Base-by-base conservation (phyloP, 2,329 filamentous ascomycete species). In the Paraphaeosphaeria minitans region DNA sequence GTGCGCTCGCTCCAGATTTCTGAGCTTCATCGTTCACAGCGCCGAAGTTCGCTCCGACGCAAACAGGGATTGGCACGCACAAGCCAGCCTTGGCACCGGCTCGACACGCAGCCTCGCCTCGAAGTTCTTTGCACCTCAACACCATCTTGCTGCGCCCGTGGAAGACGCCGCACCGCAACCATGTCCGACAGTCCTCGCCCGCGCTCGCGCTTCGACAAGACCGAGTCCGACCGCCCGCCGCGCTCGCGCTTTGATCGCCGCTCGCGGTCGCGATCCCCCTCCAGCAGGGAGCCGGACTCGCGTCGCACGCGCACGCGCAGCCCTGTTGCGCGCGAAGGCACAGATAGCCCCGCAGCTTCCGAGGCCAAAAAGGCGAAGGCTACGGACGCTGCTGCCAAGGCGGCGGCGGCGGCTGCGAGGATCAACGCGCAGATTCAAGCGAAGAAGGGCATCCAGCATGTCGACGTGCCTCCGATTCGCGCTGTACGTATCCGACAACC, bases 161-260 rank as follows among this genome's bases (percentile, higher is more conserved):
- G 13, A 16, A 16, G 22, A 19, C 43, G 43, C 43, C 56, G 54
- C 55, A 55, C 43, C 56, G 54, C 55, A 55, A 60, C 35, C 52
- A 60, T 60, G 58, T 52, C 58, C 33, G 52, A 95, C 70, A 84
- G 89, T 63, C 90, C 93, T 67, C 86, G 88, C 60, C 96, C 96
- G 83, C 90, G 93, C 62, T 97, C 93, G 73, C 92, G 94, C 77
- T 97, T 98, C 79, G 94, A 98, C 75, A 92, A 96, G 78, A 95
- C 88, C 48, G 92, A 95, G 72, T 87, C 90, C 57, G 89, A 88
- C 71, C 77, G 78, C 62, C 75, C 85, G n/a, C 53, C 62, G 29
- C 71, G 69, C 45, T 96, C 93, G 51, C 87, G 93, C 75, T 97
- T 97, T 78, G 94, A 97, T 79, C 70, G 71, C 55, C 88, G 93